Conservation (phyloP, 192 early-diverging fungal species). For the Linnemannia schmuckeri region DNA sequence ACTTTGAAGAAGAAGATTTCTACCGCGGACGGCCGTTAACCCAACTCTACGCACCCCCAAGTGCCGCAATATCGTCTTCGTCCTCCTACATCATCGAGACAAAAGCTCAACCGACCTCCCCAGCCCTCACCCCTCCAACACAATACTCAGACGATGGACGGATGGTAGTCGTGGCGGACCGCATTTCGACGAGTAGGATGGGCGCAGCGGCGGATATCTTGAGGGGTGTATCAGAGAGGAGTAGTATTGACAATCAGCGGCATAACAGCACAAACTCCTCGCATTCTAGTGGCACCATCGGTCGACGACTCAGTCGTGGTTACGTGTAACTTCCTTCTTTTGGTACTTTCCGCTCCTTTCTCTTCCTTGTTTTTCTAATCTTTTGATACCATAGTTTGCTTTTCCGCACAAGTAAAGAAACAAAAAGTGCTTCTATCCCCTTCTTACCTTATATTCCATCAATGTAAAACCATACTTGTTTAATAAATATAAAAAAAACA, state of each 20-base stretch:
- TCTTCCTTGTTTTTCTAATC: background rate
- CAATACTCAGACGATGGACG: conserved; percentile 27
- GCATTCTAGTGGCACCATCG: conserved; percentile 44
- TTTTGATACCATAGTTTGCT: background rate
- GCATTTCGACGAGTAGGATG: conserved; percentile 21
- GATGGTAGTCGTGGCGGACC: conserved; percentile 9
- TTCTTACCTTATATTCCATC: background rate
- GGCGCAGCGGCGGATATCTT: conserved; percentile 42
- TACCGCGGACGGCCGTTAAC: conserved; percentile 22
- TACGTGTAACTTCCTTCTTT: conserved; percentile 1
- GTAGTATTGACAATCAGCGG: conserved; percentile 29
- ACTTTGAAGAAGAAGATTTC: conserved; percentile 13
- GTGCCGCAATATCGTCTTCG: conserved; percentile 22
- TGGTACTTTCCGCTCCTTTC: background rate
- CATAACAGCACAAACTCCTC: conserved; percentile 43
- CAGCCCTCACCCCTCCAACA: conserved; percentile 33
- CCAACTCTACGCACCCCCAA: conserved; percentile 35
- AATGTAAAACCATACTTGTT: too few species aligned
- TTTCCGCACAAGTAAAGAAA: background rate
- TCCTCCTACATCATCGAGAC: conserved; percentile 23
- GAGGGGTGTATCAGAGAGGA: conserved; percentile 27
- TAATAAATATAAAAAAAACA: background rate
- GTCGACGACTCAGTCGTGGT: conserved; percentile 39
- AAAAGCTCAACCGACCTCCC: conserved; percentile 37
- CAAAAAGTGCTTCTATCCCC: background rate